A percentile compares a stretch with the other conserved stretches of the same genome.
Evolutionary conservation across 371 early-diverging fungal genomes (phyloP).

Genomic region (Synchytrium microbalum): DNA sequence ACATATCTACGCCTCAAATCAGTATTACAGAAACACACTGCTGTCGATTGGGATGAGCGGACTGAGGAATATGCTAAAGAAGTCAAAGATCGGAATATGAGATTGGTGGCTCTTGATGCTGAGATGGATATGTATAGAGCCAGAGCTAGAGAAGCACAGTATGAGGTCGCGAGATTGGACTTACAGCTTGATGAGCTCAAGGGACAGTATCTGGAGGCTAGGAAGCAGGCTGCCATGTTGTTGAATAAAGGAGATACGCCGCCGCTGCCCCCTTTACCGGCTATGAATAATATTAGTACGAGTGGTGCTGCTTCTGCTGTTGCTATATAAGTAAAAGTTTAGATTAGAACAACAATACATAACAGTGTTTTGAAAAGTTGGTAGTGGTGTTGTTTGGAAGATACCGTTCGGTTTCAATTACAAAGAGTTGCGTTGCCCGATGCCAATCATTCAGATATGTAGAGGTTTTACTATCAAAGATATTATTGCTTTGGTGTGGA

Average conservation of each 20-base stretch:
- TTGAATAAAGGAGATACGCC: not conserved
- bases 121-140: slow-evolving; percentile 48
- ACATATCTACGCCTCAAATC: slow-evolving; percentile 41
- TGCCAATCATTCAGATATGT: too few species aligned
- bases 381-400: too few species aligned
- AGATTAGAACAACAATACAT: too few species aligned
- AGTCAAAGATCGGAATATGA: slow-evolving; percentile 38
- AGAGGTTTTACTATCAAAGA: too few species aligned
- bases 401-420: too few species aligned
- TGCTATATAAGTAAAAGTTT: too few species aligned
- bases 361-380: too few species aligned
- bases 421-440: too few species aligned
- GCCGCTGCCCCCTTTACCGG: not conserved
- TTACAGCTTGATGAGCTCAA: slow-evolving; percentile 21
- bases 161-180: slow-evolving; percentile 30
- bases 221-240: not conserved
- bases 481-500: too few species aligned
- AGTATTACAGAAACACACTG: slow-evolving; percentile 40
- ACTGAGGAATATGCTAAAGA: slow-evolving; percentile 31
- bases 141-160: slow-evolving; percentile 36
- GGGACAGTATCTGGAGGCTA: slow-evolving; percentile 11
- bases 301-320: too few species aligned
- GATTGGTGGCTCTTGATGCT: slow-evolving; percentile 38
- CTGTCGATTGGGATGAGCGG: slow-evolving; percentile 44
- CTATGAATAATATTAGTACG: too few species aligned